phyloP scores from a whole-genome alignment of 257 asterid species.

The Nicotiana tomentosiformis region DNA sequence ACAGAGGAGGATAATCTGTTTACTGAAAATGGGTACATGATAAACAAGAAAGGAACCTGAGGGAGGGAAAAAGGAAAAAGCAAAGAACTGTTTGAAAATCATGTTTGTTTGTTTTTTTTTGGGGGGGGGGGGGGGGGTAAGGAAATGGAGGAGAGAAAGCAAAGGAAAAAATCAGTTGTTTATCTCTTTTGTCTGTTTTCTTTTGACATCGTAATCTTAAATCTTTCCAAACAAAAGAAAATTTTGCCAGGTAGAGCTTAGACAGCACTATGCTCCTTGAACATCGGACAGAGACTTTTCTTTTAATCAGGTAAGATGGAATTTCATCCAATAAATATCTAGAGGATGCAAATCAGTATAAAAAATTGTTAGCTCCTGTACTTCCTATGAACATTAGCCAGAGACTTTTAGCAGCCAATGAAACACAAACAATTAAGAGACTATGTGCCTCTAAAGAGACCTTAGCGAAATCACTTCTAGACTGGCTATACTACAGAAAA shows the following conservation, averaged over 20 bases:
- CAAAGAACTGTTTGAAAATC: not conserved
- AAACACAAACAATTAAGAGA: not conserved
- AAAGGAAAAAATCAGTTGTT: constrained; percentile 36
- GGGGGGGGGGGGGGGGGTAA: not conserved
- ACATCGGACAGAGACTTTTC: not conserved
- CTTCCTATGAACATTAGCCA: not conserved
- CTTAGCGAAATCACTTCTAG: not conserved
- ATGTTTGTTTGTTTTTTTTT: not conserved
- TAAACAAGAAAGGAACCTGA: not conserved
- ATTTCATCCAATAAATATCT: too few species aligned
- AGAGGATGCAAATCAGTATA: too few species aligned
- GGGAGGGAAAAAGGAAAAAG: not conserved
- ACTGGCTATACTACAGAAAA: constrained; percentile 4
- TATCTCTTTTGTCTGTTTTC: not conserved
- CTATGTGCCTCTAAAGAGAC: not conserved
- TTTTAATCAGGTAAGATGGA: too few species aligned
- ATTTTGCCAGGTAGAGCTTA: not conserved
- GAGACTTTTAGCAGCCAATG: not conserved
- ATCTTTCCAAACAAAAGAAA: not conserved
- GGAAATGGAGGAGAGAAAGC: constrained; percentile 13
- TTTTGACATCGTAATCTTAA: too few species aligned
- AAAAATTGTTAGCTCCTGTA: too few species aligned
- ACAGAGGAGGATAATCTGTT: not conserved
- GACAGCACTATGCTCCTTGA: not conserved
- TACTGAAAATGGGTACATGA: not conserved